Base-by-base conservation (phyloP, 768 basidiomycete species). In the Pleurotus cornucopiae region DNA sequence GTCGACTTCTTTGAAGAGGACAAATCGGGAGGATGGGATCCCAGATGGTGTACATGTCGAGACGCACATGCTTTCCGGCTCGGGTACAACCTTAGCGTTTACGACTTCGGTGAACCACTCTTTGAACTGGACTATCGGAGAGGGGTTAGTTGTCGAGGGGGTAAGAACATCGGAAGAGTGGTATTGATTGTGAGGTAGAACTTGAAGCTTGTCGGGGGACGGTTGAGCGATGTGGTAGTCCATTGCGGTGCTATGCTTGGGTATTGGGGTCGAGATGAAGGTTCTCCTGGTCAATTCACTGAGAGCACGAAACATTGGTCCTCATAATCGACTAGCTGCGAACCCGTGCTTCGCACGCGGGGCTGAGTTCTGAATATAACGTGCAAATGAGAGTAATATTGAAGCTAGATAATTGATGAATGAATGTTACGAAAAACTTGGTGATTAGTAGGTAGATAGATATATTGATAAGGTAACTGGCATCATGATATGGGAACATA, bases 1-100 rank as follows among this genome's bases (percentile, higher is more conserved):
- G 75, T 98, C 97, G 63, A 92, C 83, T 66, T 93, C 83, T 71
- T 95, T 97, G 66, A 98, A 84, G 57, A 98, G 85, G 55, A 98
- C 94, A 70, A 91, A 81, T 61, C 96, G 85, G 9, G 88, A 84
- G 38, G 91, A 93, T 21, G 96, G 96, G 60, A 94, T 81, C 37
- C 90, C 93, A 1, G 71, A 61, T 13, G 79, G 66, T 1, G 89
- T 84, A 7, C 83, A 82, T 51, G 92, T 93, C 49, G 88, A 86
- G 52, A 94, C 71, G 3, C 85, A 77, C 85, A 97, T 89, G 6
- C 89, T 86, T 67, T 98, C 96, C n/a, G 95, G 93, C 69, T 97
- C 94, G 46, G 73, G 68, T 5, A 95, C 90, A 12, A 67, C 61
- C n/a, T 73, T 76, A 18, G 69, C 64, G 46, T 76, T 75, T 49